Base-by-base conservation (phyloP, 2,329 filamentous ascomycete species). In the Aspergillus costaricaensis region DNA sequence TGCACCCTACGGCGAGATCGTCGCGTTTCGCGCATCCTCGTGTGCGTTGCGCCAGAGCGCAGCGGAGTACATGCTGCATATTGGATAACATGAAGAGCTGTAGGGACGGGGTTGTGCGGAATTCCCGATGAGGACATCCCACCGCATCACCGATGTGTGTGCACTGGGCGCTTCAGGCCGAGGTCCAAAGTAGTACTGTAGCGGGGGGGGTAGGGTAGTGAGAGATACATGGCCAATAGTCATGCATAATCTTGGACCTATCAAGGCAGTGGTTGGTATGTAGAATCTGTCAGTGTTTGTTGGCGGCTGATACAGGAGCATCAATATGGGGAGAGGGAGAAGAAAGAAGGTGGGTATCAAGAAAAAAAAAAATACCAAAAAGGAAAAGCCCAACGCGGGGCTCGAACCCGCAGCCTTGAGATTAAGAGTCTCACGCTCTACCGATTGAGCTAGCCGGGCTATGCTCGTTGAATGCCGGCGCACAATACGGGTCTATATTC, bases 371-470 rank as follows among this genome's bases (percentile, higher is more conserved):
- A 60, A 52, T 25, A n/a, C 52, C 55, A 57, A 44, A 23, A 44
- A 44, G 10, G 12, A 19, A 19, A 44, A 76, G 73, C 74, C 74
- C 68, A 74, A 76, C 72, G 74, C 70, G 74, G 73, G 74, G 74
- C 70, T 76, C 72, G 74, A 76, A 76, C 74, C 73, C 74, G 71
- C 74, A 75, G 66, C 70, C 69, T 73, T 73, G 72, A 72, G 74
- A 72, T 74, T 78, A 81, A 80, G 77, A 80, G 77, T 77, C 78
- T 78, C 78, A 80, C 74, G 75, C 74, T 77, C 74, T 80, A 78
- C 72, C 78, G 77, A 81, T 80, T 81, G 79, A 81, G 79, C 79
- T 80, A 80, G 75, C 77, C 78, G 73, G 73, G 78, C 78, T 62
- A 14, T 5, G 61, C 59, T 61, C 62, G 67, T 14, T 44, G 41